Evolutionary conservation across 306 rosid species (phyloP), one percentile per base, ranked within the genome.

Genomic region (Pyrus bretschneideri): DNA sequence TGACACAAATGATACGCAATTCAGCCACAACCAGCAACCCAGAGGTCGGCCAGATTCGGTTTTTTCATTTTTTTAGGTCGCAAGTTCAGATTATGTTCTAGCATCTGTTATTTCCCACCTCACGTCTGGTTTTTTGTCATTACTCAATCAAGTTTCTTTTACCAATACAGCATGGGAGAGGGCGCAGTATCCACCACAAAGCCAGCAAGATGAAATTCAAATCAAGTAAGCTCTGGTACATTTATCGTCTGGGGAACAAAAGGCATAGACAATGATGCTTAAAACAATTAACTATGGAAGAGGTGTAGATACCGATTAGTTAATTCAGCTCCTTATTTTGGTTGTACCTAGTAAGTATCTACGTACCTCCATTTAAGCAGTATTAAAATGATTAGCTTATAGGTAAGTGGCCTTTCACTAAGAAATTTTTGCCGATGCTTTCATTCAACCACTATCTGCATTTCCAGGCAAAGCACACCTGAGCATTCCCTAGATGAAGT

Each of bases 181-280:
- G 58, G 17, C 65, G n/a, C 51, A 59, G 45, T 49, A 54, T 33
- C 6, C 49, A 67, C 40, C 68, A 18, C 78, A 11, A 49, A 83
- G 21, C 19, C 46, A 1, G 31, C 31, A 19, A 2, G 85, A 81
- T 33, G 86, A 84, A 13, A 78, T 72, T 6, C 90, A 85, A 29
- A 80, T 93, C 84, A 91, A 31, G 98, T 93, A 83, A 84, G 89
- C 84, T 57, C 61, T 15, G 40, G 25, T 19, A n/a, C 72, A 67
- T 23, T 35, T 35, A 67, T 25, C 29, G 38, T 71, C n/a, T 33
- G 42, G 22, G 51, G 22, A 54, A 78, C 66, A 49, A 27, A 25
- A 68, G 13, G 21, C 14, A 19, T 67, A 67, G 54, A 67, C 3
- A 67, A 44, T 67, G 52, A 42, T 68, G 46, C 70, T 42, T 38